Percentiles rank a stretch among this genome's conserved stretches.
Conservation (phyloP, 2,329 filamentous ascomycete species). For the Colletotrichum gigasporum region DNA sequence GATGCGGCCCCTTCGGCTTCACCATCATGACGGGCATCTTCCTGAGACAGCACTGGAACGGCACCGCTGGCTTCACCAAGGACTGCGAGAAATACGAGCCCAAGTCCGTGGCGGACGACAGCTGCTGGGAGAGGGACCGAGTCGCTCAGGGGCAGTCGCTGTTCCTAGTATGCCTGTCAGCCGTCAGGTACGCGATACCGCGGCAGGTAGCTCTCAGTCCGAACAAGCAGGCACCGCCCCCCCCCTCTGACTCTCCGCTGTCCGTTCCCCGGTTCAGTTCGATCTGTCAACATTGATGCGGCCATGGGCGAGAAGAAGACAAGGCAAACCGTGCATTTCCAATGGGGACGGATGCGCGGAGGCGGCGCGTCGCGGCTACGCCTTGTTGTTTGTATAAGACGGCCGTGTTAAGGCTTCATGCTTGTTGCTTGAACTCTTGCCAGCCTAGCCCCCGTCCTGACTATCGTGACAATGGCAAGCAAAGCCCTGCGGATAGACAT, state of each 20-base stretch:
- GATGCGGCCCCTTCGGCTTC: not conserved
- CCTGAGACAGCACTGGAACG: constrained; percentile 1
- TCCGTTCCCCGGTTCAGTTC: not conserved
- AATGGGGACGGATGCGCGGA: not conserved
- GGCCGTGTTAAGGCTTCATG: not conserved
- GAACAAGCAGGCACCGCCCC: constrained; percentile 17
- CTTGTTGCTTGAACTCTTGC: not conserved
- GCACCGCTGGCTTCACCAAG: not conserved
- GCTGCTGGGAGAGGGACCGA: not conserved
- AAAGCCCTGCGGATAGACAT: not conserved
- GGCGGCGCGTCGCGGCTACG: constrained; percentile 19
- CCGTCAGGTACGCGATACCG: not conserved
- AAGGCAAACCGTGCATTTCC: not conserved
- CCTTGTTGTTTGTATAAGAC: constrained; percentile 21
- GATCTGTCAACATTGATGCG: not conserved
- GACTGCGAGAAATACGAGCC: too few species aligned
- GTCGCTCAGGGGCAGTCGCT: constrained; percentile 3
- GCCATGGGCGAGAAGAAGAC: not conserved
- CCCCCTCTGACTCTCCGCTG: too few species aligned
- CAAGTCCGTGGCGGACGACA: not conserved
- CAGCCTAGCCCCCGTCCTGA: not conserved
- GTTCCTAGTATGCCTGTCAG: constrained; percentile 1
- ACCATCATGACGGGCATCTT: not conserved
- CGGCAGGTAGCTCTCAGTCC: not conserved
- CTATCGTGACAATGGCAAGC: constrained; percentile 4